Evolutionary conservation across 768 basidiomycete species (phyloP), one percentile per base, ranked within the genome.

Genomic region (Leccinum subtestaceum): DNA sequence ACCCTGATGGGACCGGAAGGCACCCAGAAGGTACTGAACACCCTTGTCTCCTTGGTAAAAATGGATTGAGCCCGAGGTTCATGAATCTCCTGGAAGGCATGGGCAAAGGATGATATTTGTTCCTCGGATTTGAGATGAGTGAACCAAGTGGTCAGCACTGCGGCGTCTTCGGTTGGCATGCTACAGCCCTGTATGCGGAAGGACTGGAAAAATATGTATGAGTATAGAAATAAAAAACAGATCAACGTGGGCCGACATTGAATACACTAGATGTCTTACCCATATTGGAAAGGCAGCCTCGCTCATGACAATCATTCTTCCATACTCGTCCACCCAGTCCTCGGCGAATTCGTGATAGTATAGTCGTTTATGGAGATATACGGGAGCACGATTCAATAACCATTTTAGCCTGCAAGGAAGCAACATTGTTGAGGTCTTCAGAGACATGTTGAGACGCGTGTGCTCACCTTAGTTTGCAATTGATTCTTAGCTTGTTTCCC

Each of bases 251-350:
- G 29, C 36, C 15, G 3, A 19, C 15, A 51, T 27, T 0, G 29
- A 55, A 12, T 19, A 10, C 6, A 34, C 3, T 21, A 12, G 27
- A 47, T 23, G 11, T 66, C 73, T 62, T 63, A 81, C 85, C 71
- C 82, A 72, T 61, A 82, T 73, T 6, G 86, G 82, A 71, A 86
- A 85, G 8, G 83, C 84, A 8, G 85, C 82, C 61, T 87, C 84
- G 51, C 85, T 81, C 48, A 85, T 78, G 34, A 87, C 65, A 25
- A 83, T 80, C 40, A 85, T 65, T 58, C 78, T 76, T 31, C 80
- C 82, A 11, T 75, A 65, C 32, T 81, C 78, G 60, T 85, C 84
- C 11, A 79, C 78, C 72, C 82, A 78, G 31, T 75, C 78, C 25
- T 85, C 83, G n/a, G 81, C 70, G 29, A 74, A 71, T 17, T 71